Evolutionary conservation across 805 yeast genomes (phyloP).

Genomic region (Starmerella vaccinii): DNA sequence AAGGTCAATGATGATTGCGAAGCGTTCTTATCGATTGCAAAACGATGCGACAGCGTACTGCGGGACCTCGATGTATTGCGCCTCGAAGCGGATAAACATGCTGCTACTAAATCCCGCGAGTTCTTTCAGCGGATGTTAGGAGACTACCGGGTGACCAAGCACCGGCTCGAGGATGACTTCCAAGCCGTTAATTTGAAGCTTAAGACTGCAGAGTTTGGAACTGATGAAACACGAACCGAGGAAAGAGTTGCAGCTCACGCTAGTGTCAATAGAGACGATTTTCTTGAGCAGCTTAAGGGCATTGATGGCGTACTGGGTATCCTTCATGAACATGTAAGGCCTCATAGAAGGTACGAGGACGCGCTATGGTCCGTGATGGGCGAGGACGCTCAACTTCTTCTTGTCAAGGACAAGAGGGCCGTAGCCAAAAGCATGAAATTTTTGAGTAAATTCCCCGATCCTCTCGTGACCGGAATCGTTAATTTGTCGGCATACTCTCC

Average conservation of each 20-base stretch:
- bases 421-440: neutral
- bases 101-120: neutral
- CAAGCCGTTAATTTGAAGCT: neutral
- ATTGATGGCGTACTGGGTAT: neutral
- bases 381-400: neutral
- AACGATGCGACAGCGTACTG: neutral
- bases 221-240: neutral
- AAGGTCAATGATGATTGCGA: neutral
- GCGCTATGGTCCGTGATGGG: neutral
- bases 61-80: neutral
- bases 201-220: neutral
- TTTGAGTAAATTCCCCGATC: neutral
- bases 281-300: neutral
- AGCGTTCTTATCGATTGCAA: neutral
- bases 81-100: neutral
- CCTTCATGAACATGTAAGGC: neutral
- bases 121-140: neutral
- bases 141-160: neutral
- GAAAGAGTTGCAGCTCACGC: no score
- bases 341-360: neutral
- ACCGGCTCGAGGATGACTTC: neutral
- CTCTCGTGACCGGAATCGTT: neutral
- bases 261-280: neutral
- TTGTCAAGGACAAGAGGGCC: neutral
- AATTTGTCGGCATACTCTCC: neutral